Percentiles rank a stretch among this genome's conserved stretches.
Evolutionary conservation across 2,329 filamentous ascomycete genomes (phyloP).

Genomic region (Aurifilum marmelostoma): DNA sequence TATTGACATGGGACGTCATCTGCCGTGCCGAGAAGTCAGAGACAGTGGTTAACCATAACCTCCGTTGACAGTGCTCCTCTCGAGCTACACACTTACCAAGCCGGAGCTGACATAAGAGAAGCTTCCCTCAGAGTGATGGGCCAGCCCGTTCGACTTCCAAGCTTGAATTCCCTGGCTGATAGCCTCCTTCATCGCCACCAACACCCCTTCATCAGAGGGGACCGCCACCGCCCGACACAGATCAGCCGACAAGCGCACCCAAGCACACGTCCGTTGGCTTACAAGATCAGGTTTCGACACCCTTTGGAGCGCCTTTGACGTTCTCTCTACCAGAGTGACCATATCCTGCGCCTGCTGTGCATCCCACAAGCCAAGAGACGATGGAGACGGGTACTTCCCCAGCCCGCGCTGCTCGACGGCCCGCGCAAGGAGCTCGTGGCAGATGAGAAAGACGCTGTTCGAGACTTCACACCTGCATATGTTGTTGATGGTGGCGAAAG

Average conservation of each 20-base stretch:
- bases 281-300: slow-evolving; percentile 22
- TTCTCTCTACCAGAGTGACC: slow-evolving; percentile 12
- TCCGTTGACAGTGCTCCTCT: neutral
- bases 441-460: slow-evolving; percentile 23
- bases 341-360: neutral
- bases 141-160: slow-evolving; percentile 10
- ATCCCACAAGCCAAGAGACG: slow-evolving; percentile 3
- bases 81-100: neutral
- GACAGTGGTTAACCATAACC: neutral
- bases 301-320: slow-evolving; percentile 3
- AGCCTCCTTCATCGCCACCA: slow-evolving; percentile 16
- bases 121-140: neutral
- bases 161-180: slow-evolving; percentile 8
- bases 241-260: slow-evolving; percentile 20
- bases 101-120: neutral
- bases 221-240: slow-evolving; percentile 15
- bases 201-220: slow-evolving; percentile 1
- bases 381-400: neutral
- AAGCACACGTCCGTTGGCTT: slow-evolving; percentile 24
- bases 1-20: neutral
- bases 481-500: slow-evolving; percentile 18
- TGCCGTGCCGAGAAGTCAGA: neutral
- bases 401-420: slow-evolving; percentile 20
- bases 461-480: slow-evolving; percentile 24
- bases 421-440: slow-evolving; percentile 20